These are phyloP conservation scores for Saposhnikovia divaricata DNA, from an alignment of 129 eudicot species.

Conservation along the genomic window DNA sequence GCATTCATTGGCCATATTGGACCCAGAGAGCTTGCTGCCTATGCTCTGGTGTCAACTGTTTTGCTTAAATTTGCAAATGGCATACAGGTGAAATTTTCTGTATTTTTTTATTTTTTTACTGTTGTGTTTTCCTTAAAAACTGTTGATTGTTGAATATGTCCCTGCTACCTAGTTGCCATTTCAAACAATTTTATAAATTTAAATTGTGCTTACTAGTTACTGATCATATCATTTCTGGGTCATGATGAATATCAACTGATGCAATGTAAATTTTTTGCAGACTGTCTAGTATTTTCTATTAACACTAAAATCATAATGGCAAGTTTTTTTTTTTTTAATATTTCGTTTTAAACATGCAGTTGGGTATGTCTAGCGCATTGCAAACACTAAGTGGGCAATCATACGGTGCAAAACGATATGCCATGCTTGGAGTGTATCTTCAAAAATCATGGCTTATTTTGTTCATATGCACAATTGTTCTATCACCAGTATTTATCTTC, in stretches of 20 bases:
- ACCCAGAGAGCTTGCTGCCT: constrained; percentile 45
- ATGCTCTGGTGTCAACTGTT: constrained; percentile 32
- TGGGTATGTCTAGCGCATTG: constrained; percentile 44
- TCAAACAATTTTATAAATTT: not conserved
- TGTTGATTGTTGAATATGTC: not conserved
- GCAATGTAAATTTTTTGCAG: not conserved
- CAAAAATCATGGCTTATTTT: constrained; percentile 47
- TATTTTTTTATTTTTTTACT: not conserved
- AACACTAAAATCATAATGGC: not conserved
- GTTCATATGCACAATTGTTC: constrained; percentile 3
- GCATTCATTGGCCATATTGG: constrained; percentile 49
- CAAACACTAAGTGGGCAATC: constrained; percentile 46
- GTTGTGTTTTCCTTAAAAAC: not conserved
- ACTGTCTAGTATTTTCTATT: no score
- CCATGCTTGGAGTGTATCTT: constrained; percentile 41
- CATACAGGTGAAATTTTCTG: constrained; percentile 14
- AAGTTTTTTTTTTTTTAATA: not conserved
- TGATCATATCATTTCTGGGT: not conserved
- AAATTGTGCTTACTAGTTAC: no score
- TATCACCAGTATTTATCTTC: constrained; percentile 27
- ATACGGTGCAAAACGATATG: constrained; percentile 38
- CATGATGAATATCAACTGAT: not conserved
- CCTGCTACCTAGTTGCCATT: not conserved
- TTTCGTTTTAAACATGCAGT: constrained; percentile 17
- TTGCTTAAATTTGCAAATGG: constrained; percentile 41